A percentile compares a stretch with the other conserved stretches of the same genome.
These are phyloP conservation scores for Epichloe festucae DNA, from an alignment of 2,329 filamentous ascomycete species.

Conservation along the genomic window DNA sequence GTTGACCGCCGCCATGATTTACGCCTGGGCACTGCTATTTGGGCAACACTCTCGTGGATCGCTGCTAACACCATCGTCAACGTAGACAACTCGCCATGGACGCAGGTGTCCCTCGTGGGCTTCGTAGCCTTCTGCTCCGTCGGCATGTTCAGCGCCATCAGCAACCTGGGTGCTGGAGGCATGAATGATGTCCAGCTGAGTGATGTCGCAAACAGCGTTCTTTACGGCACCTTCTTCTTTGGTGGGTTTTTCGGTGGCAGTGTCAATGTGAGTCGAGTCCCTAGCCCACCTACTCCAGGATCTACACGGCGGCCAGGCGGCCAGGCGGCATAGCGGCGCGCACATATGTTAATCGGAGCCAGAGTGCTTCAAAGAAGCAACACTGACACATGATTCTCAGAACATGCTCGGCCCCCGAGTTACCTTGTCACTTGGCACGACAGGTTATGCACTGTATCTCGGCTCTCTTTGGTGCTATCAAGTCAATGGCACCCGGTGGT, in stretches of 20 bases:
- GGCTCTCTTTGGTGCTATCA: conserved; percentile 6
- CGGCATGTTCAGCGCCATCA: conserved; percentile 57
- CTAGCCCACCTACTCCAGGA: neutral
- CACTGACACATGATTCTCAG: neutral
- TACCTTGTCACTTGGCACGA: conserved; percentile 4
- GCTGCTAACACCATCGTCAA: neutral
- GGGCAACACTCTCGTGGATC: neutral
- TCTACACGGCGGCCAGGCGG: no score
- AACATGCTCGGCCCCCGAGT: conserved; percentile 3
- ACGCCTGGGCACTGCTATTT: neutral
- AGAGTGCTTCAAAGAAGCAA: no score
- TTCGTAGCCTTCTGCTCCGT: conserved; percentile 12
- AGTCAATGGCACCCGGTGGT: conserved; percentile 4
- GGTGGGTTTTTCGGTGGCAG: conserved; percentile 6
- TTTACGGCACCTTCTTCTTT: conserved; percentile 4
- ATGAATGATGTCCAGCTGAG: conserved; percentile 5
- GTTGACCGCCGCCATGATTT: neutral
- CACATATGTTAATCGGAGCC: no score
- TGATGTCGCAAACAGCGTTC: conserved; percentile 35
- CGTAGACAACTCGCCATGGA: conserved; percentile 6
- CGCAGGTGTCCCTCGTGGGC: conserved; percentile 11
- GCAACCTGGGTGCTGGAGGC: conserved; percentile 46
- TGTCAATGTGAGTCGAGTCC: conserved; percentile 2
- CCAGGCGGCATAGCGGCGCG: no score
- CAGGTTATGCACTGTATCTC: conserved; percentile 4